Percentiles rank a stretch among this genome's conserved stretches.
Conservation (phyloP, 202 grass and related monocot species). For the Panicum virgatum region DNA sequence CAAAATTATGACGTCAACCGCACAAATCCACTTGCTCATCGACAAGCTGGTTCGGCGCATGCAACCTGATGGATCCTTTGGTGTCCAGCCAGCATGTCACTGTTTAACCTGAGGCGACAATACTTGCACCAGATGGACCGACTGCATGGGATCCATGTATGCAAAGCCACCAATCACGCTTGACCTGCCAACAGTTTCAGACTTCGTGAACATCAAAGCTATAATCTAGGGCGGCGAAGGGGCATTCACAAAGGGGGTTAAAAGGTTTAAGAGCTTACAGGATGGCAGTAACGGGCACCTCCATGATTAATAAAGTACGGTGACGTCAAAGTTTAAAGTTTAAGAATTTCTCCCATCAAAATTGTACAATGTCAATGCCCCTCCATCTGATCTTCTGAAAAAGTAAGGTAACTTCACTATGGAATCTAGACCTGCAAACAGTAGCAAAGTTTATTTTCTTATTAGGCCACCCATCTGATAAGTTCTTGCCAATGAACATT, state of each 20-base stretch:
- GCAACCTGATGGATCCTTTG: background rate
- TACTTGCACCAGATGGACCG: background rate
- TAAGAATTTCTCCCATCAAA: constrained; percentile 17
- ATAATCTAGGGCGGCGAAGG: background rate
- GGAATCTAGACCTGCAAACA: constrained; percentile 31
- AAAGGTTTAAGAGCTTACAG: constrained; percentile 25
- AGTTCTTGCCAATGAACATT: constrained; percentile 8
- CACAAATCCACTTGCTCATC: background rate
- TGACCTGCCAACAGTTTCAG: constrained; percentile 19
- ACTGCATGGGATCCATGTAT: background rate
- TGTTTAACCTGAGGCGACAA: background rate
- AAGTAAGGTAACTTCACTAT: constrained; percentile 23
- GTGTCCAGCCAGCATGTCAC: background rate
- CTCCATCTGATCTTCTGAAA: constrained; percentile 21
- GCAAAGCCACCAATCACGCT: background rate
- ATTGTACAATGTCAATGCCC: constrained; percentile 34
- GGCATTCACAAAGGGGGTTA: background rate
- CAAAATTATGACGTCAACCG: background rate
- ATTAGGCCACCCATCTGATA: constrained; percentile 20
- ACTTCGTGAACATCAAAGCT: too few species aligned
- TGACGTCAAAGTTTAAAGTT: constrained; percentile 22
- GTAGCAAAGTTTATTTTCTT: background rate
- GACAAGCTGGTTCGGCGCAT: background rate
- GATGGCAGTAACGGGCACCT: background rate
- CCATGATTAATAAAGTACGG: constrained; percentile 26